Percentiles rank a stretch among this genome's conserved stretches.
Conservation (phyloP, 2,329 filamentous ascomycete genomes). For the Mycosphaerella sp. region DNA sequence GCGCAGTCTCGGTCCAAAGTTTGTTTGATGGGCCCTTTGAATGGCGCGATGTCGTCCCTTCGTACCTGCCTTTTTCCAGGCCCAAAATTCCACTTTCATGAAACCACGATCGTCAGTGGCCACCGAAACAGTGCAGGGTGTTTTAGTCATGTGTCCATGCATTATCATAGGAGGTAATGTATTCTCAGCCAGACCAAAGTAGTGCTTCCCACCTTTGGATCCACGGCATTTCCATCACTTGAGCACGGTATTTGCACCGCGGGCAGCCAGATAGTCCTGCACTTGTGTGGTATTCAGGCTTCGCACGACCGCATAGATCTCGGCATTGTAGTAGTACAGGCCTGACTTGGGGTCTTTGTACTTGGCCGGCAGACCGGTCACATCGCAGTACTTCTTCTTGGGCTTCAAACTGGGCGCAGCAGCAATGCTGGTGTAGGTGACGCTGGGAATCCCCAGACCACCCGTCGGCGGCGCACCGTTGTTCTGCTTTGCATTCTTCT, state of each 20-base stretch:
- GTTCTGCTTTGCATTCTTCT: constrained; percentile 57
- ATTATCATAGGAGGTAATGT: too few species aligned
- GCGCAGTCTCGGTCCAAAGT: constrained; percentile 3
- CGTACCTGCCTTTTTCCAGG: constrained; percentile 4
- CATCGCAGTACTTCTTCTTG: constrained; percentile 86
- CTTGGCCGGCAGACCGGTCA: constrained; percentile 84
- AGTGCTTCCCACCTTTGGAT: too few species aligned
- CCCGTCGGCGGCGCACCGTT: constrained; percentile 24
- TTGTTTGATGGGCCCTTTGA: constrained; percentile 2
- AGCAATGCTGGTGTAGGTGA: constrained; percentile 94
- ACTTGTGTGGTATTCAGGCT: constrained; percentile 72
- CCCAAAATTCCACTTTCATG: not conserved
- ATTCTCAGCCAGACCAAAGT: not conserved
- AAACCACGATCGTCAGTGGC: too few species aligned
- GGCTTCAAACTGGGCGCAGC: constrained; percentile 77
- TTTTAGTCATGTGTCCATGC: too few species aligned
- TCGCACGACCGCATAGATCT: constrained; percentile 80
- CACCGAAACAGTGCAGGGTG: too few species aligned
- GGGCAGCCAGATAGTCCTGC: constrained; percentile 81
- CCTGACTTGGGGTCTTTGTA: constrained; percentile 95
- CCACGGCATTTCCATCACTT: constrained; percentile 53
- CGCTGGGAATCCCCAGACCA: constrained; percentile 49
- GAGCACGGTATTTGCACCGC: constrained; percentile 86
- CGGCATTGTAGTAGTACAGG: constrained; percentile 84
- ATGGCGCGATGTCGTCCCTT: constrained; percentile 11